Evolutionary conservation across 257 asterid species (phyloP), one percentile per base, ranked within the genome.

Genomic region (Solanum lycopersicoides): DNA sequence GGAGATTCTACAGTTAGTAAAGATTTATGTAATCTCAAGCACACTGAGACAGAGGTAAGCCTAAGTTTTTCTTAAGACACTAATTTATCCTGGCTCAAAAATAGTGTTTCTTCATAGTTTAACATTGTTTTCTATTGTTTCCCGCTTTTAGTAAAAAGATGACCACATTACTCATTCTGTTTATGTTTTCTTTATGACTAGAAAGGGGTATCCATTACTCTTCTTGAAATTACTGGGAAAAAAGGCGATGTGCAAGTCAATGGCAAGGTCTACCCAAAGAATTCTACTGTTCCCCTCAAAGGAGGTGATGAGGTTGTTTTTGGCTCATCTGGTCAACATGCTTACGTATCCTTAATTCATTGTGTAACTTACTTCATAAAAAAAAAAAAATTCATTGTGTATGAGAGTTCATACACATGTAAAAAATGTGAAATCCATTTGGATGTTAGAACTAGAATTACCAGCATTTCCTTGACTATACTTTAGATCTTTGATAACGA

Each of bases 291-390:
- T 87, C 93, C 92, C 86, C 91, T 96, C 45, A 93, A 91, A 82
- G 96, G 92, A 83, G 98, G 99, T 16, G 98, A 96, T 88, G 98
- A 95, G 88, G 96, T 96, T 92, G 94, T 94, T 44, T 96, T 96
- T 88, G 91, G 95, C 92, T 90, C 91, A 23, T 89, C 95, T 32
- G 97, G 95, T 39, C 92, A 90, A 89, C 96, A 94, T 90, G 94
- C 95, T 85, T 96, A 95, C 84, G 99, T 96, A 95, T 96, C 99
- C 99, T 94, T 95, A 87, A 34, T 21, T 53, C 28, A 72, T 41
- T 47, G 85, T 84, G 20, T 18, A 50, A 28, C 30, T 28, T 28
- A 28, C 30, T 28, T 28, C 30, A 28, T 28, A 28, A 28, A 28
- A 28, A 28, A 28, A 28, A 28, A 28, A 28, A 28, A 87, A 34